Percentiles rank a stretch among this genome's conserved stretches.
Evolutionary conservation across 352 stramenopile species (phyloP).

Genomic region (Stramenopiles sp.): DNA sequence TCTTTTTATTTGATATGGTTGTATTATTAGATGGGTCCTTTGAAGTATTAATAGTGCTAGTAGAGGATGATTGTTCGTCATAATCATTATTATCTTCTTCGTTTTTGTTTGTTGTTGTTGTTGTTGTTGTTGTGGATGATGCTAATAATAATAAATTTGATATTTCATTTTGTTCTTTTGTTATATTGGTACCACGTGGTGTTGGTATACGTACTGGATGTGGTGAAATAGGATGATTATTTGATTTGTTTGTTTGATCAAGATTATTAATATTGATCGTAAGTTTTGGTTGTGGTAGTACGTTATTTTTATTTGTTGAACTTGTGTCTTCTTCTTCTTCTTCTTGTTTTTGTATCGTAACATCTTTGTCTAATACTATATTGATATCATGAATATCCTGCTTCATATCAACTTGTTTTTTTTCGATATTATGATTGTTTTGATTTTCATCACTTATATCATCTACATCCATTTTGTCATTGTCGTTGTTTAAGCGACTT

Average conservation of each 20-base stretch:
- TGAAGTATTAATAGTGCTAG: no score
- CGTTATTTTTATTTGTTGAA: conserved; percentile 75
- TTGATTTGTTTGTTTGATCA: conserved; percentile 76
- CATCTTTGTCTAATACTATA: conserved; percentile 92
- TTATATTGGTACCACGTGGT: neutral
- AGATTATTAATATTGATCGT: conserved; percentile 83
- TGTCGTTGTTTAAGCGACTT: conserved; percentile 86
- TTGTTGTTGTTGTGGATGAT: conserved; percentile 47
- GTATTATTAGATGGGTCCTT: no score
- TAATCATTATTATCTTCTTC: no score
- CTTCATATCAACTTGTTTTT: no score
- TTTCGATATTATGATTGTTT: no score
- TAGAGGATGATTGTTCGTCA: no score
- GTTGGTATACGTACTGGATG: conserved; percentile 64
- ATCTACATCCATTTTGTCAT: conserved; percentile 69
- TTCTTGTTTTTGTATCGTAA: conserved; percentile 75
- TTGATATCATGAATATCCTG: conserved; percentile 88
- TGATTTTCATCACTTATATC: no score
- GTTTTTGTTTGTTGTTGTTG: no score
- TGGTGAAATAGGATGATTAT: conserved; percentile 74
- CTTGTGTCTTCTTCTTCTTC: conserved; percentile 81
- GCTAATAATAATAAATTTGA: conserved; percentile 32
- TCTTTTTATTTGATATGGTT: no score
- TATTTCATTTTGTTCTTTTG: neutral
- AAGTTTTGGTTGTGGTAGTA: conserved; percentile 92